These are phyloP conservation scores for Cyclotella baltica DNA, from an alignment of 108 stramenopile genomes.

Conservation along the genomic window DNA sequence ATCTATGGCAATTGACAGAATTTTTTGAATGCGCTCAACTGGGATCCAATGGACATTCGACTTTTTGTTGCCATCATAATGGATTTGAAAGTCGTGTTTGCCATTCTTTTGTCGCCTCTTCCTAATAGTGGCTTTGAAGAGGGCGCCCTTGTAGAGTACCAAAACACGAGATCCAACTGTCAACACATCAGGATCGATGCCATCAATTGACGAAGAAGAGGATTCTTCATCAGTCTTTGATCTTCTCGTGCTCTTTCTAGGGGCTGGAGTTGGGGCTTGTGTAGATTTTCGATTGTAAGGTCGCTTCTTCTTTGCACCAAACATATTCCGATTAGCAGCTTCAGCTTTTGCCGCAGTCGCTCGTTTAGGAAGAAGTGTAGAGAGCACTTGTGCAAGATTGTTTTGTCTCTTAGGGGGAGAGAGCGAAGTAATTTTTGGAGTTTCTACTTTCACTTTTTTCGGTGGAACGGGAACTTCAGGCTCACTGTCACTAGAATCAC, in stretches of 20 bases:
- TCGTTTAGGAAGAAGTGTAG: conserved; percentile 43
- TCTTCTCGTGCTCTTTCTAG: conserved; percentile 20
- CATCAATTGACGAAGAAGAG: conserved; percentile 25
- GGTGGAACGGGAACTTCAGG: neutral
- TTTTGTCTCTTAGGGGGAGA: conserved; percentile 14
- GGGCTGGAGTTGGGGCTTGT: neutral
- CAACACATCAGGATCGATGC: conserved; percentile 15
- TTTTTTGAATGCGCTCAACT: conserved; percentile 38
- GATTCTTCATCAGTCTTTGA: conserved; percentile 27
- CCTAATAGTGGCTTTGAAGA: conserved; percentile 57
- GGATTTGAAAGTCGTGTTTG: conserved; percentile 51
- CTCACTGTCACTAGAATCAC: conserved; percentile 54
- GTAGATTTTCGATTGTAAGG: conserved; percentile 18
- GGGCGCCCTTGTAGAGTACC: conserved; percentile 45
- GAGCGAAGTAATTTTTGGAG: neutral
- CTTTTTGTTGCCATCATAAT: conserved; percentile 63
- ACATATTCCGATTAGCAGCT: conserved; percentile 50
- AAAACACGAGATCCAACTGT: conserved; percentile 55
- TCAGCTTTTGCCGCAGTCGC: conserved; percentile 52
- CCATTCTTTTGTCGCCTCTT: conserved; percentile 47
- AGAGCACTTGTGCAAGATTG: conserved; percentile 17
- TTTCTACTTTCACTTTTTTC: neutral
- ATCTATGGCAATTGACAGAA: conserved; percentile 35
- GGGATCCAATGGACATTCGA: conserved; percentile 59
- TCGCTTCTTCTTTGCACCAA: conserved; percentile 40